Conservation (phyloP, 768 basidiomycete species). For the Pulveroboletus sp. region DNA sequence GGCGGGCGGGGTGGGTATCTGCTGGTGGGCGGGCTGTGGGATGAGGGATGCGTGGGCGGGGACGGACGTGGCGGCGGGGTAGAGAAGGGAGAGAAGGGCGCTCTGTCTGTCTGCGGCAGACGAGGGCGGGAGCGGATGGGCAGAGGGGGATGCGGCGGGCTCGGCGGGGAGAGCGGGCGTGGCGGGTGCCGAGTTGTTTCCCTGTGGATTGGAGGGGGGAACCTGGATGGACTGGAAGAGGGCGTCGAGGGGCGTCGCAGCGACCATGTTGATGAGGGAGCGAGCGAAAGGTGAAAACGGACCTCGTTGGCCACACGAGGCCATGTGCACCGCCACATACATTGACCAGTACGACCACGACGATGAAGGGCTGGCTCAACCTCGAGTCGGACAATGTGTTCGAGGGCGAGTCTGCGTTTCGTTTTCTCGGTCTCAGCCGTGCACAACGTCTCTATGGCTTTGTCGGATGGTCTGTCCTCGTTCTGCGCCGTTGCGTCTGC, state of each 20-base stretch:
- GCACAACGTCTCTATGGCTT: conserved; percentile 88
- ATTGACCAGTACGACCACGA: conserved; percentile 31
- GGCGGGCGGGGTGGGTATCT: conserved; percentile 69
- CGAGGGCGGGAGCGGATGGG: conserved; percentile 33
- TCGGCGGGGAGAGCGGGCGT: conserved; percentile 41
- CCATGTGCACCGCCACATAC: not conserved
- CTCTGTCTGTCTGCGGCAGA: conserved; percentile 67
- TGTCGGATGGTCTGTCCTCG: conserved; percentile 61
- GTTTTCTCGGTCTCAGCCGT: conserved; percentile 71
- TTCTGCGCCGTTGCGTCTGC: not conserved
- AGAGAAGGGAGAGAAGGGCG: conserved; percentile 69
- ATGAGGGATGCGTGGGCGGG: conserved; percentile 17
- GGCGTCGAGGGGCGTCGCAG: conserved; percentile 44
- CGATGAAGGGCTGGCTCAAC: conserved; percentile 83
- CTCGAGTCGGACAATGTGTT: conserved; percentile 80
- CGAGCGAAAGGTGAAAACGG: not conserved
- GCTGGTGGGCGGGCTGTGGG: conserved; percentile 43
- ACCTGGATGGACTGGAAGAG: conserved; percentile 46
- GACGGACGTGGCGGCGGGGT: conserved; percentile 44
- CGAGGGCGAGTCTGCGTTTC: conserved; percentile 88
- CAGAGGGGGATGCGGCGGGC: conserved; percentile 34
- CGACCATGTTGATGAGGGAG: not conserved
- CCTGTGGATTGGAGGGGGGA: conserved; percentile 14
- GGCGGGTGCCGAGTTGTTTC: conserved; percentile 42
- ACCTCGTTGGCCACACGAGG: conserved; percentile 33